Evolutionary conservation across 2,329 filamentous ascomycete genomes (phyloP).

Genomic region (Xylariaceae sp.): DNA sequence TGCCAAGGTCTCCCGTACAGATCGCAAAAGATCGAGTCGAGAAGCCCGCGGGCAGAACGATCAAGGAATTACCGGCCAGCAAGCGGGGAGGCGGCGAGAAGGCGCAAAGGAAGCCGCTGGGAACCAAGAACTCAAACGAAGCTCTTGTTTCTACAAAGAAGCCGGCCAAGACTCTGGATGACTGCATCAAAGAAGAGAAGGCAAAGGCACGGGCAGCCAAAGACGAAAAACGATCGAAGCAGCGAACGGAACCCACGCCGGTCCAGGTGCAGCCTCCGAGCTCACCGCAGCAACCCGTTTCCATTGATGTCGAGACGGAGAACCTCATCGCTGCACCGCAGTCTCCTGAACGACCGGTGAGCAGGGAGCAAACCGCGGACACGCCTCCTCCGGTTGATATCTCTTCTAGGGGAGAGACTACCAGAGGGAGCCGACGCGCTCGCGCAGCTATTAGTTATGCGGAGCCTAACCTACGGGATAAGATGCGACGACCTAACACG

Average conservation of each 20-base stretch:
- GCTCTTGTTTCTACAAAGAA: slow-evolving; percentile 57
- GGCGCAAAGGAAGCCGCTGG: slow-evolving; percentile 43
- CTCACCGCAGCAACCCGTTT: slow-evolving; percentile 18
- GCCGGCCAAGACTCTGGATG: slow-evolving; percentile 30
- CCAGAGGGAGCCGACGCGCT: slow-evolving; percentile 61
- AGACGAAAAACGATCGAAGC: slow-evolving; percentile 15
- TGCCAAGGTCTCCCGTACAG: slow-evolving; percentile 32
- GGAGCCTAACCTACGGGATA: slow-evolving; percentile 73
- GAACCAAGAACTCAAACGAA: slow-evolving; percentile 56
- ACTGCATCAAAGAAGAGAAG: slow-evolving; percentile 35
- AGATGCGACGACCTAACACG: slow-evolving; percentile 71
- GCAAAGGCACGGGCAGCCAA: slow-evolving; percentile 36
- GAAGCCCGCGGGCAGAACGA: slow-evolving; percentile 34
- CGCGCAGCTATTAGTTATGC: slow-evolving; percentile 71
- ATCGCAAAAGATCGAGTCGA: slow-evolving; percentile 30
- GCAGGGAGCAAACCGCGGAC: slow-evolving; percentile 38
- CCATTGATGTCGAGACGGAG: slow-evolving; percentile 29
- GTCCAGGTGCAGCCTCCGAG: slow-evolving; percentile 30
- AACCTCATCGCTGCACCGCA: slow-evolving; percentile 41
- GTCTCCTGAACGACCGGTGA: slow-evolving; percentile 44
- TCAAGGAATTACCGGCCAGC: slow-evolving; percentile 43
- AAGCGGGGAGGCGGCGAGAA: slow-evolving; percentile 39
- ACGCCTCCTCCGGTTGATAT: slow-evolving; percentile 58
- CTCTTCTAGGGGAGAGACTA: slow-evolving; percentile 49
- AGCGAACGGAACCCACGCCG: slow-evolving; percentile 18